Evolutionary conservation across 23 red algal genomes (phyloP).

Genomic region (Gracilaria domingensis): DNA sequence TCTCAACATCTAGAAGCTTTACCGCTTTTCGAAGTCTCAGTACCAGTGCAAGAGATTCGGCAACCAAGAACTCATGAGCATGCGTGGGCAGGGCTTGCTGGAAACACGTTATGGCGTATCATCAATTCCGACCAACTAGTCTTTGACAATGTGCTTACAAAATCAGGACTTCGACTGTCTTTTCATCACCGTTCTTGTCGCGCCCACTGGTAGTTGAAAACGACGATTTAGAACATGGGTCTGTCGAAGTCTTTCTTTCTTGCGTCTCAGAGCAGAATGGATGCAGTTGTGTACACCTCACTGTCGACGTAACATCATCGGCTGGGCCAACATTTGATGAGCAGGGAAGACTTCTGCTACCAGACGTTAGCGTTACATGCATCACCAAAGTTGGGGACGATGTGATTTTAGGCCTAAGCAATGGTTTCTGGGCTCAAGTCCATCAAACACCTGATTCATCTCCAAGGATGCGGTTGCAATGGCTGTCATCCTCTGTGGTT

Average conservation of each 20-base stretch:
- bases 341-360: not conserved
- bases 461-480: constrained; percentile 25
- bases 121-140: constrained; percentile 36
- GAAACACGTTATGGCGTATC: constrained; percentile 46
- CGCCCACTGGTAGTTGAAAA: constrained; percentile 34
- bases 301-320: constrained; percentile 1
- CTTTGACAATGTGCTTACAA: constrained; percentile 35
- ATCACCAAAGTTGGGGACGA: constrained; percentile 37
- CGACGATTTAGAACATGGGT: not conserved
- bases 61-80: constrained; percentile 9
- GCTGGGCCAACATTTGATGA: constrained; percentile 3
- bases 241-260: constrained; percentile 36
- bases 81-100: constrained; percentile 60
- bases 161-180: constrained; percentile 31
- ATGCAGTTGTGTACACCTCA: constrained; percentile 31
- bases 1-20: constrained; percentile 10
- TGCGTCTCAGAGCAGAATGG: constrained; percentile 38
- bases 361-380: constrained; percentile 17
- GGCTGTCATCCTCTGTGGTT: not conserved
- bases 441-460: not conserved
- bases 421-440: constrained; percentile 44
- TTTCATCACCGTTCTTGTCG: constrained; percentile 41
- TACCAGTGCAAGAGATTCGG: constrained; percentile 23
- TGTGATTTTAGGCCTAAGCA: constrained; percentile 31
- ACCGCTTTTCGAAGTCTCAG: constrained; percentile 19